Conservation (phyloP, 1,139 yeast genomes). For the Yamadazyma membranifaciens region DNA sequence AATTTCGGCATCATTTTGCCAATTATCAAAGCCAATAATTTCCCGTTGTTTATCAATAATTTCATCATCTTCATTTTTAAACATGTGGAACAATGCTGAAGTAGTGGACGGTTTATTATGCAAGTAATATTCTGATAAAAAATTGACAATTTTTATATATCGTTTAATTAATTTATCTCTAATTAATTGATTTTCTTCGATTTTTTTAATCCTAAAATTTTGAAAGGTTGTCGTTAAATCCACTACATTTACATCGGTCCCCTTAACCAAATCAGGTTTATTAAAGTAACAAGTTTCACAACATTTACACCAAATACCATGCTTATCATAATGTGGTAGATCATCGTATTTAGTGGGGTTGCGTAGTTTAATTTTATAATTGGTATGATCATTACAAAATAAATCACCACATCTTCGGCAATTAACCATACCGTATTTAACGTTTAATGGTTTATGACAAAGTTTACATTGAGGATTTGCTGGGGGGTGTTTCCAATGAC, state of each 20-base stretch:
- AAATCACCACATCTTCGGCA: conserved; percentile 73
- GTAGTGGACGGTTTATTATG: neutral
- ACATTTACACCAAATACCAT: conserved; percentile 69
- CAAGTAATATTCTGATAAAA: conserved; percentile 13
- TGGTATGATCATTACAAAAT: conserved; percentile 66
- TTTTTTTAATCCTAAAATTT: conserved; percentile 34
- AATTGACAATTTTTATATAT: conserved; percentile 44
- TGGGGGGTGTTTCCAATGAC: conserved; percentile 64
- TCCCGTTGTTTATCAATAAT: conserved; percentile 30
- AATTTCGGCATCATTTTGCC: conserved; percentile 61
- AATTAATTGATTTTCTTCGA: conserved; percentile 46
- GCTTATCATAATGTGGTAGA: conserved; percentile 32
- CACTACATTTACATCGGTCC: conserved; percentile 31
- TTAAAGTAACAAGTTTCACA: conserved; percentile 60
- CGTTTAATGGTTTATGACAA: conserved; percentile 43
- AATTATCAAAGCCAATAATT: conserved; percentile 39
- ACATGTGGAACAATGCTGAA: conserved; percentile 2
- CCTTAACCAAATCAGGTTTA: conserved; percentile 55
- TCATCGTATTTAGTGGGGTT: conserved; percentile 35
- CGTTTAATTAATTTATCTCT: conserved; percentile 64
- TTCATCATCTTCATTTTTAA: conserved; percentile 4
- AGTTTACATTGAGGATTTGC: conserved; percentile 31
- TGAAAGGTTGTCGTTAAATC: conserved; percentile 51
- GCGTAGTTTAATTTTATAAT: conserved; percentile 44
- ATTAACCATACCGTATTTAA: conserved; percentile 53